These are phyloP conservation scores for Fusarium goolgardi DNA, from an alignment of 2,329 filamentous ascomycete genomes.

Conservation along the genomic window DNA sequence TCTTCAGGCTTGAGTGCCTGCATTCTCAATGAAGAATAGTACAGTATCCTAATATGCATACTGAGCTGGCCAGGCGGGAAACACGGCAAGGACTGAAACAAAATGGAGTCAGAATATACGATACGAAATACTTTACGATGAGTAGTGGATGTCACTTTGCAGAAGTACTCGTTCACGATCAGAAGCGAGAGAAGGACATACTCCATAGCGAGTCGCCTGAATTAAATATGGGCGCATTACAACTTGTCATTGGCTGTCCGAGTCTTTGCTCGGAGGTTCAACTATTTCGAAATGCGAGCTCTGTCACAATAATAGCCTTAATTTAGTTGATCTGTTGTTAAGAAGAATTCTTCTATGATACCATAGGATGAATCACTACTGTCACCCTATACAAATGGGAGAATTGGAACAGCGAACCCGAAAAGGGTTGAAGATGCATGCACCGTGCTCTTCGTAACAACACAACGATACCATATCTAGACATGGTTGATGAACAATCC, in stretches of 20 bases:
- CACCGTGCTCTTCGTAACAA: background rate
- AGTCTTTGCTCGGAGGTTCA: background rate
- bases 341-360: rapidly evolving
- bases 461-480: background rate
- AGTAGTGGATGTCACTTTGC: rapidly evolving
- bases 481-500: background rate
- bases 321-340: rapidly evolving
- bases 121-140: background rate
- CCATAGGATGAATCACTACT: rapidly evolving
- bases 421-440: background rate
- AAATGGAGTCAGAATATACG: background rate
- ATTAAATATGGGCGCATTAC: rapidly evolving
- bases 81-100: background rate
- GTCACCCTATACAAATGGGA: background rate
- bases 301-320: background rate
- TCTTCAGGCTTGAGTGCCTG: background rate
- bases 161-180: background rate
- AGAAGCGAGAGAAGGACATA: background rate
- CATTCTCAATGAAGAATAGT: no score
- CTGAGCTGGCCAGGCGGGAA: background rate
- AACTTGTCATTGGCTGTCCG: background rate
- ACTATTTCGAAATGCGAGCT: background rate
- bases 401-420: background rate
- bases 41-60: no score
- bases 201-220: no score